Evolutionary conservation across 768 basidiomycete genomes (phyloP), one percentile per base, ranked within the genome.

Genomic region (Amanita fuliginea): DNA sequence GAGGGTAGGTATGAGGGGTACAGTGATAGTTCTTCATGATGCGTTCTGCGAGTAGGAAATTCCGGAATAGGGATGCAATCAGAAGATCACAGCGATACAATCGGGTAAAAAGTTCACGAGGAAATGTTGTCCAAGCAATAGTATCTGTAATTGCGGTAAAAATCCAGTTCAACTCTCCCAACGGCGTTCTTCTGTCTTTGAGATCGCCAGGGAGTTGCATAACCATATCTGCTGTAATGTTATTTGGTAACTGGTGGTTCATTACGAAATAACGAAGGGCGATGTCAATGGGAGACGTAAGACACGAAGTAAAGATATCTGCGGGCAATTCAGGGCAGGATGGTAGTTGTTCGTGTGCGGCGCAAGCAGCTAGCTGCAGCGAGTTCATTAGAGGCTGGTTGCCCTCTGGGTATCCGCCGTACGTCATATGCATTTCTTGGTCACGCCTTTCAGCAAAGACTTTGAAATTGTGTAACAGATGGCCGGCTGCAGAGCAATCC

Each of bases 91-190:
- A 95, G 39, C 96, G 77, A 64, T 97, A 98, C 21, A 98, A 67
- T 32, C 91, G 80, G 14, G 92, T 93, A 66, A 99, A 98, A 3
- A 90, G 78, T 33, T 96, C 93, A 41, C 85, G 79, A 34, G 93
- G 86, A 63, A 99, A 95, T 2, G 91, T 89, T 11, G 94, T 94
- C 96, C 96, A 99, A 6, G 96, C 96, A 54, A 99, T 98, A 7
- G 96, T 98, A 66, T 99, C 96, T 13, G 96, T 98, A 49, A 99
- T 89, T 30, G 95, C 92, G 1, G 93, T 98, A 67, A 98, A 98
- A 54, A 98, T 98, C 96, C 96, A 99, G 62, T 95, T 96, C n/a
- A 99, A 77, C 67, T 99, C 96, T 45, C 96, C 96, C 0, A 99
- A 72, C 1, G 96, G 94, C 0, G 96, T 98, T 21, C 94, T 79